These are phyloP conservation scores for Alnus glutinosa DNA, from an alignment of 306 rosid species.

Conservation along the genomic window DNA sequence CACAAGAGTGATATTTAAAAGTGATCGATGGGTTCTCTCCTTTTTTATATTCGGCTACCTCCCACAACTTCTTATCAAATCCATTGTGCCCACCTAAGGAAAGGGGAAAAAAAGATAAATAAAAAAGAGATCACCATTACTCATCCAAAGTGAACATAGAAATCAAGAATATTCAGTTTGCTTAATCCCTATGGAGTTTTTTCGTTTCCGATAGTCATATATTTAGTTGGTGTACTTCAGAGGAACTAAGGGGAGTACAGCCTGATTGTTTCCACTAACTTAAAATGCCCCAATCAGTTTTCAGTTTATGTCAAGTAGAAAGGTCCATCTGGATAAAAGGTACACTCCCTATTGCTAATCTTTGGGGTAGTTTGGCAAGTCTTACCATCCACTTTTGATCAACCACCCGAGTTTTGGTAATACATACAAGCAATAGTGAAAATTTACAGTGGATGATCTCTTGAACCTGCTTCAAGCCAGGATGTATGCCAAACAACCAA, in stretches of 20 bases:
- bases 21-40: conserved; percentile 71
- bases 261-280: neutral
- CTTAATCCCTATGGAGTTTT: neutral
- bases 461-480: neutral
- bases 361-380: neutral
- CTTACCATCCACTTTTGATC: neutral
- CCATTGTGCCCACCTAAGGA: conserved; percentile 80
- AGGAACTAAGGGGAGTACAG: neutral
- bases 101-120: neutral
- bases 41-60: conserved; percentile 58
- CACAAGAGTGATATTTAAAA: conserved; percentile 72
- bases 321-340: neutral
- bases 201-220: neutral
- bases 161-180: neutral
- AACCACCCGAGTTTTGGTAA: neutral
- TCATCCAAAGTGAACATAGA: neutral
- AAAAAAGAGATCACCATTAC: neutral
- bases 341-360: neutral
- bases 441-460: neutral
- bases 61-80: conserved; percentile 87
- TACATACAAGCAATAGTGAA: neutral
- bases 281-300: neutral
- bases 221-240: neutral
- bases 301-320: neutral
- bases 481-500: neutral